Evolutionary conservation across 495 filamentous ascomycete species (phyloP).

Genomic region (Parachaetomium inaequale): DNA sequence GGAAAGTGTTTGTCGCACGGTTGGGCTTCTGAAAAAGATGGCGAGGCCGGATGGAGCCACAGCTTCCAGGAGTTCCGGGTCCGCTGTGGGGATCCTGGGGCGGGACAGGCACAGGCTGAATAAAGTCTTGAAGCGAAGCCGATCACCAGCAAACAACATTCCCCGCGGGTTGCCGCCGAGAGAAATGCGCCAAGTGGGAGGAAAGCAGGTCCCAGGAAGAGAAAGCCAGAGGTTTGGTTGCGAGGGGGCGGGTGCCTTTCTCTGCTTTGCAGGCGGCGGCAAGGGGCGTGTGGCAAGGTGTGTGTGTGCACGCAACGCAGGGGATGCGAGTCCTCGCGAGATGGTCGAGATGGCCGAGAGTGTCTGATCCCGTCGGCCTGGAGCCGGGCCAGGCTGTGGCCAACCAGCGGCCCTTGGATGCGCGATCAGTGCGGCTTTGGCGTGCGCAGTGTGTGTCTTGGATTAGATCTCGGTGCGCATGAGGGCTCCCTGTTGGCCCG

Average conservation of each 20-base stretch:
- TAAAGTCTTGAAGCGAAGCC: conserved; percentile 3
- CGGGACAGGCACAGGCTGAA: conserved; percentile 30
- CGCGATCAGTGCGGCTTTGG: conserved; percentile 20
- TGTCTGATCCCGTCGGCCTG: conserved; percentile 19
- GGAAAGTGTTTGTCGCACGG: conserved; percentile 13
- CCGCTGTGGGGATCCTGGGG: conserved; percentile 26
- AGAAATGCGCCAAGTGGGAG: conserved; percentile 11
- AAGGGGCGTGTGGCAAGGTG: conserved; percentile 27
- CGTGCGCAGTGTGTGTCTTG: conserved; percentile 14
- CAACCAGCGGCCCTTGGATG: conserved; percentile 13
- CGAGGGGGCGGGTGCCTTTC: conserved; percentile 18
- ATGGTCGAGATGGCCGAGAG: background rate
- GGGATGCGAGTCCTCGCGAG: conserved; percentile 7
- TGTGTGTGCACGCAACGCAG: background rate
- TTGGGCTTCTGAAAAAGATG: conserved; percentile 20
- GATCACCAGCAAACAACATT: conserved; percentile 19
- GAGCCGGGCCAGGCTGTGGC: background rate
- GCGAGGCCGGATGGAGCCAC: conserved; percentile 18
- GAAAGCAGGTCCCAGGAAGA: conserved; percentile 29
- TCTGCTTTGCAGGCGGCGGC: conserved; percentile 23
- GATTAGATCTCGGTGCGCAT: conserved; percentile 25
- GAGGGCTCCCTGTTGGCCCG: conserved; percentile 23
- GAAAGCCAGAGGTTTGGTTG: conserved; percentile 7
- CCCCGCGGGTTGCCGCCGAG: conserved; percentile 1
- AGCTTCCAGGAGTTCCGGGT: conserved; percentile 23